Evolutionary conservation across 1,139 yeast genomes (phyloP), one percentile per base, ranked within the genome.

Genomic region (Hansenula lynferdii): DNA sequence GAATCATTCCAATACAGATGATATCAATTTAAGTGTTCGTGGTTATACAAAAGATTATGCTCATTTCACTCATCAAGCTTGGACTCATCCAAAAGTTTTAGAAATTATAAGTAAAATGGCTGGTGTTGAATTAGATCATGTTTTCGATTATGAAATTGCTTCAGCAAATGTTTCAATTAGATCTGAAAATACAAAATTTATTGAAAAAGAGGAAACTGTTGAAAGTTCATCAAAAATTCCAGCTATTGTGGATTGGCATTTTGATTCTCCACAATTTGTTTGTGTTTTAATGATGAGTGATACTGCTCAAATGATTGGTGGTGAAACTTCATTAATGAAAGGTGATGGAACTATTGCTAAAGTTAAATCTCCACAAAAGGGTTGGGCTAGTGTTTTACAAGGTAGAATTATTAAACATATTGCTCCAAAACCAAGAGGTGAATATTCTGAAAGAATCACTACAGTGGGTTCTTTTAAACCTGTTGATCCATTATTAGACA

Each of bases 241-340:
- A 17, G 78, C 76, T 30, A 65, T 74, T 35, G 78, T 74, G 22
- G 72, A 74, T 20, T 77, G 82, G 83, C 82, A 77, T 59, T 55
- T 63, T 39, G 83, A 77, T 54, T 69, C 77, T 27, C 75, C 74
- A 41, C 82, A 81, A 10, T 74, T 74, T 55, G 82, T 77, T n/a
- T 76, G 81, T 57, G 82, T 77, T 16, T 61, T 77, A 39, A 77
- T 77, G 83, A 54, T 77, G 29, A 69, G 77, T 30, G 80, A 75
- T 50, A 75, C 82, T 14, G 48, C 70, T 9, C 57, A 62, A 28
- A 75, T 77, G 82, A 60, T 70, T 54, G 82, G 81, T 16, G 82
- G 82, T 34, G 81, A 75, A 51, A 77, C 83, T 4, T 65, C 72
- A 18, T 61, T 73, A 47, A 63, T 72, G 49, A 72, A 65, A 59